phyloP scores from a whole-genome alignment of 768 basidiomycete genomes.

The Termitomyces sp. region DNA sequence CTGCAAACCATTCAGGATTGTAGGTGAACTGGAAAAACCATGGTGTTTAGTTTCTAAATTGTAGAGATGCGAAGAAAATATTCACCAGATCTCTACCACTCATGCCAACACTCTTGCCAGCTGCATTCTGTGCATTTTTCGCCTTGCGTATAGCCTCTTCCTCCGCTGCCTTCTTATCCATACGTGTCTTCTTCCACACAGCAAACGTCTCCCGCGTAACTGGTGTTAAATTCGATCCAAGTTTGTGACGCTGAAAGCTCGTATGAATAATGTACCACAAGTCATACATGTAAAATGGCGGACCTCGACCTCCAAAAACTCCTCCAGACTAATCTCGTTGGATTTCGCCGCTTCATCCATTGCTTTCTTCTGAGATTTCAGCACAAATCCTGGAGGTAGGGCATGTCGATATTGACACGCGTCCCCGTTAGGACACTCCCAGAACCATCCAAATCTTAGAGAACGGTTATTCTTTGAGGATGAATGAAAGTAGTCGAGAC shows the following conservation, averaged over 20 bases:
- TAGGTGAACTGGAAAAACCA: constrained; percentile 70
- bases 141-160: constrained; percentile 73
- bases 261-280: neutral
- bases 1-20: constrained; percentile 93
- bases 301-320: constrained; percentile 97
- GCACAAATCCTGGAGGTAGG: constrained; percentile 90
- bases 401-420: constrained; percentile 93
- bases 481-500: neutral
- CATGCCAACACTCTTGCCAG: constrained; percentile 92
- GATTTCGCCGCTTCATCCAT: constrained; percentile 88
- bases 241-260: constrained; percentile 77
- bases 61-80: constrained; percentile 10
- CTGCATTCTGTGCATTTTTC: constrained; percentile 74
- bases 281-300: constrained; percentile 10
- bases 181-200: constrained; percentile 89
- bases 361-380: constrained; percentile 92
- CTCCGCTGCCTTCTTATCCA: constrained; percentile 95
- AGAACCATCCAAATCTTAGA: constrained; percentile 86
- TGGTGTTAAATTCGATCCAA: constrained; percentile 85
- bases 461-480: neutral
- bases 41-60: neutral
- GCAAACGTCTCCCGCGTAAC: constrained; percentile 91
- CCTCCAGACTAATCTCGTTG: constrained; percentile 86
- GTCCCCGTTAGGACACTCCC: constrained; percentile 89
- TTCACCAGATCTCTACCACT: constrained; percentile 90